Base-by-base conservation (phyloP, 257 asterid genomes). In the Datura wrightii region DNA sequence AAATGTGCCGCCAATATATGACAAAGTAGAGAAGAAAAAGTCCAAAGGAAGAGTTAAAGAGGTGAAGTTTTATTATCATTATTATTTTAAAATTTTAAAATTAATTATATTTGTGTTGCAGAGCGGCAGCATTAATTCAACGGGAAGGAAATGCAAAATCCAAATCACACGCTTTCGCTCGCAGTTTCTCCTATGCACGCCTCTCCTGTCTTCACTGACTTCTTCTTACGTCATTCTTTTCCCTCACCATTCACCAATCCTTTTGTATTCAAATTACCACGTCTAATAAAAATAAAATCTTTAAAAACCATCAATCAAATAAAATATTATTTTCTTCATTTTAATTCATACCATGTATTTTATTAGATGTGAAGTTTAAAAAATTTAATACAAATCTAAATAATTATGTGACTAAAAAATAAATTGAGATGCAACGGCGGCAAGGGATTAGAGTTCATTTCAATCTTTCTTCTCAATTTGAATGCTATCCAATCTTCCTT, bases 121-220 rank as follows among this genome's bases (percentile, higher is more conserved):
- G 78, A 13, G 39, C 42, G 58, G 54, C 13, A 58, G 84, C 76
- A 36, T 36, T 1, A 39, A 41, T 60, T 62, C 8, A 11, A 34
- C 9, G 1, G 18, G 80, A 56, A 84, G 83, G 78, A 50, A 88
- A 86, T 88, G 83, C 46, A 70, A 37, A 86, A 85, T 16, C 60
- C 83, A 52, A 15, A 76, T 83, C 81, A 89, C 93, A 90, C 93
- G 92, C 87, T 72, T 85, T 50, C 84, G 60, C 16, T 39, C 39
- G 39, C 24, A 10, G 18, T 36, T 76, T 48, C 14, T 56, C 18
- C 85, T 89, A 85, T 36, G 94, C 94, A 93, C 93, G 94, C 91
- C 79, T 39, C 14, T 15, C 54, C 69, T 66, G 55, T 54, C 56
- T 67, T 7, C 42, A 59, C 85, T 83, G 83, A 88, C 87, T 37